Evolutionary conservation across 768 basidiomycete species (phyloP), one percentile per base, ranked within the genome.

Genomic region (Zangia roseola): DNA sequence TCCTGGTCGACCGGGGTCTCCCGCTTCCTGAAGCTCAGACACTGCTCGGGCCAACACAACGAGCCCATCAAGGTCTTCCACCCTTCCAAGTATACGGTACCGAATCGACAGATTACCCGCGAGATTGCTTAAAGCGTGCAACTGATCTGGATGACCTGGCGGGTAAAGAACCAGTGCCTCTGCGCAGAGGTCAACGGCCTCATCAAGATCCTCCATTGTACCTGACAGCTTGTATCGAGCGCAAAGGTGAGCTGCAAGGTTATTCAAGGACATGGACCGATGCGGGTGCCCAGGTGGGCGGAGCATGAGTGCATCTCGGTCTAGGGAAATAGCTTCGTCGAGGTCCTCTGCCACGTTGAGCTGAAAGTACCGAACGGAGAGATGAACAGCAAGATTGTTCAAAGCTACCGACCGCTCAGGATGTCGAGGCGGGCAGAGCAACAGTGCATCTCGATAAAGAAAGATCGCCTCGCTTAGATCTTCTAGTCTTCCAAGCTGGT

Each of bases 261-360:
- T 45, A 8, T 17, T 5, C n/a, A 52, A 12, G 1, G 39, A 49
- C 2, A 4, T 2, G 6, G 36, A 16, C 13, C 37, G 43, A 31
- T 42, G 20, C 13, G 40, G 42, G 26, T 47, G 28, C 21, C 52
- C 34, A 16, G 35, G 21, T 17, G 49, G 42, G 21, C 45, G 21
- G 19, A 49, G 42, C 21, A 17, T 13, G 17, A 44, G 24, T 5
- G 38, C 47, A 42, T 23, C 43, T 21, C 43, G 46, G 19, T 44
- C 25, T 16, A 49, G 43, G 10, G 14, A 20, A 24, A 66, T 60
- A 10, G 59, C 62, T 40, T 57, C 50, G 10, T 60, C 37, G 20
- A 66, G 40, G 38, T 57, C 54, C 17, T 19, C 24, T n/a, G 23
- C 6, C 7, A 26, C 12, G n/a, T 35, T 17, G 14, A 38, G 53